phyloP scores from a whole-genome alignment of 2,329 filamentous ascomycete genomes.

The Hawksworthiomyces lignivorus region DNA sequence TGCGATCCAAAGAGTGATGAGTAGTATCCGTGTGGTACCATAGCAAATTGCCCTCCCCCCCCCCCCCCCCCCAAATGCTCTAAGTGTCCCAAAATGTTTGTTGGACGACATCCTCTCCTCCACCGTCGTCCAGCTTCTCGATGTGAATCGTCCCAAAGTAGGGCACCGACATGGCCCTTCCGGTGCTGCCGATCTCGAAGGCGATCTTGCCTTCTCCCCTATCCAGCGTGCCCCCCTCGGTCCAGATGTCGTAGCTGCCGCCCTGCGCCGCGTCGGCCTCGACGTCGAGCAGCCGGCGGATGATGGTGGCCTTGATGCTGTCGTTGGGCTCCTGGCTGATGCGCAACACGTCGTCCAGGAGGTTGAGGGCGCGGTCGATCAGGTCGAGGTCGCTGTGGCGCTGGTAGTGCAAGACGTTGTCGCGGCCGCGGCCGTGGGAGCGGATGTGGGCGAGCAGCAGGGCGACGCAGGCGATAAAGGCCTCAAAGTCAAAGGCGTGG shows the following conservation, averaged over 20 bases:
- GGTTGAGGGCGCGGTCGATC: slow-evolving; percentile 27
- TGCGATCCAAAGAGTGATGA: no score
- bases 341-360: slow-evolving; percentile 23
- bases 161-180: slow-evolving; percentile 12
- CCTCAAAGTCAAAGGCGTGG: slow-evolving; percentile 26
- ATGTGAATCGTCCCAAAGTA: slow-evolving; percentile 17
- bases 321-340: slow-evolving; percentile 22
- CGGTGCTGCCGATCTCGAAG: background rate
- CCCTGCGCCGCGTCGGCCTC: slow-evolving; percentile 18
- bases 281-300: slow-evolving; percentile 23
- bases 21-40: no score
- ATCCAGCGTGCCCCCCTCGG: slow-evolving; percentile 1
- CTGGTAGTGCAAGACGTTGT: slow-evolving; percentile 30
- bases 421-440: slow-evolving; percentile 16
- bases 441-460: slow-evolving; percentile 29
- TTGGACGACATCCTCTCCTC: no score
- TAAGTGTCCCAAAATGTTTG: no score
- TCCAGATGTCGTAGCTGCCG: slow-evolving; percentile 3
- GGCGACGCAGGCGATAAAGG: slow-evolving; percentile 28
- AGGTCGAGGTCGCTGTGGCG: slow-evolving; percentile 28
- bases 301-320: slow-evolving; percentile 20
- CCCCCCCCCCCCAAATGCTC: no score
- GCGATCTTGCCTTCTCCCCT: slow-evolving; percentile 4
- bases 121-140: background rate
- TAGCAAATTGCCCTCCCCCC: no score